phyloP scores from a whole-genome alignment of 1,139 yeast species.

The Saccharomyces uvarum region DNA sequence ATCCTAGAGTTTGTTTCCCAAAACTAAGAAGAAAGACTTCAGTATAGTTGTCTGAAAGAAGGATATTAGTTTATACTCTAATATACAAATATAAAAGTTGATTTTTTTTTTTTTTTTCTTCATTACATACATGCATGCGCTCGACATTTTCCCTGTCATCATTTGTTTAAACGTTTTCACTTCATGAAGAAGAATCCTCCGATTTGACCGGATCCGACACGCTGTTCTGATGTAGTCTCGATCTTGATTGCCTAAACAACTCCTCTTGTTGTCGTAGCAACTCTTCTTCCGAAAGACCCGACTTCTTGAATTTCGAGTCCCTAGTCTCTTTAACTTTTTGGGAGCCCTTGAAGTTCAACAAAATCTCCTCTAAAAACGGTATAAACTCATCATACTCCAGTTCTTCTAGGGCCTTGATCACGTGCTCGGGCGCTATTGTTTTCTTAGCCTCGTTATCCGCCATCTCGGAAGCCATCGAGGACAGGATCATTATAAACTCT shows the following conservation, averaged over 20 bases:
- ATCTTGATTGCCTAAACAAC: constrained; percentile 80
- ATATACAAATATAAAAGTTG: background rate
- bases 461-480: constrained; percentile 90
- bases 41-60: background rate
- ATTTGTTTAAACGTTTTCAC: constrained; percentile 11
- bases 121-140: background rate
- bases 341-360: constrained; percentile 80
- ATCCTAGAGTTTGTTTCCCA: constrained; percentile 29
- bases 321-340: constrained; percentile 85
- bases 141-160: background rate
- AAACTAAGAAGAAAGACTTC: constrained; percentile 4
- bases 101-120: background rate
- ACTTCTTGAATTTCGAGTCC: constrained; percentile 85
- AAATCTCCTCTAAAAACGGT: constrained; percentile 71
- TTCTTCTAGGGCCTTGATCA: constrained; percentile 79
- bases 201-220: constrained; percentile 14
- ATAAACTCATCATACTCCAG: constrained; percentile 82
- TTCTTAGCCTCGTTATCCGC: constrained; percentile 95
- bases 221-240: constrained; percentile 49
- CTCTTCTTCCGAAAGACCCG: constrained; percentile 90
- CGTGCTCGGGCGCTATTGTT: constrained; percentile 95
- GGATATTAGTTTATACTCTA: constrained; percentile 1
- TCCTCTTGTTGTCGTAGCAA: constrained; percentile 87
- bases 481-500: constrained; percentile 88
- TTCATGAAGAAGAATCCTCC: constrained; percentile 9